Evolutionary conservation across 257 asterid species (phyloP).

Genomic region (Craterostigma plantagineum): DNA sequence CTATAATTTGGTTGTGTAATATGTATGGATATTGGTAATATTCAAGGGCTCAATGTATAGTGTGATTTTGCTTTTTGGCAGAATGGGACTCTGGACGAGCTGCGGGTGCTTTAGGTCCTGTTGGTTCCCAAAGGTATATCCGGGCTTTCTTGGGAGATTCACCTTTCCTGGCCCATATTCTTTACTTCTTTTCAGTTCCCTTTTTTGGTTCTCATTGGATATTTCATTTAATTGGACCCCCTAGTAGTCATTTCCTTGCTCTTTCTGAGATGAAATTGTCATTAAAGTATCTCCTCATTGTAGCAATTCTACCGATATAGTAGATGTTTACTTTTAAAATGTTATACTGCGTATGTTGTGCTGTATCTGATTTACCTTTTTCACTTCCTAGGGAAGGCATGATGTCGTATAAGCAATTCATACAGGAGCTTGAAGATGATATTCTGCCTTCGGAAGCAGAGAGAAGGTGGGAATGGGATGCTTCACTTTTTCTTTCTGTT

Average conservation of each 20-base stretch:
- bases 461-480: conserved; percentile 29
- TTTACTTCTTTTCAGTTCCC: too few species aligned
- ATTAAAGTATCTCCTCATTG: too few species aligned
- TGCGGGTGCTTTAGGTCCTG: conserved; percentile 42
- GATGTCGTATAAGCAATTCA: conserved; percentile 98
- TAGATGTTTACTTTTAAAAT: neutral
- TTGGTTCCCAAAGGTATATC: conserved; percentile 51
- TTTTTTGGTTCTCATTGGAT: too few species aligned
- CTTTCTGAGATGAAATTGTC: too few species aligned
- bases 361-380: conserved; percentile 6
- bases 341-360: conserved; percentile 3
- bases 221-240: too few species aligned
- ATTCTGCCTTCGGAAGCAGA: conserved; percentile 93
- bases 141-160: neutral
- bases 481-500: too few species aligned
- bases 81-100: conserved; percentile 84
- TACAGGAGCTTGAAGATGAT: conserved; percentile 99
- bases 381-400: conserved; percentile 60
- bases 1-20: too few species aligned
- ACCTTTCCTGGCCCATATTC: too few species aligned
- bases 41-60: neutral
- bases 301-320: too few species aligned
- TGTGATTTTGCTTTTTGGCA: conserved; percentile 10
- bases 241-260: too few species aligned
- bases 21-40: too few species aligned